Base-by-base conservation (phyloP, 352 stramenopile genomes). In the Pythium folliculosum region DNA sequence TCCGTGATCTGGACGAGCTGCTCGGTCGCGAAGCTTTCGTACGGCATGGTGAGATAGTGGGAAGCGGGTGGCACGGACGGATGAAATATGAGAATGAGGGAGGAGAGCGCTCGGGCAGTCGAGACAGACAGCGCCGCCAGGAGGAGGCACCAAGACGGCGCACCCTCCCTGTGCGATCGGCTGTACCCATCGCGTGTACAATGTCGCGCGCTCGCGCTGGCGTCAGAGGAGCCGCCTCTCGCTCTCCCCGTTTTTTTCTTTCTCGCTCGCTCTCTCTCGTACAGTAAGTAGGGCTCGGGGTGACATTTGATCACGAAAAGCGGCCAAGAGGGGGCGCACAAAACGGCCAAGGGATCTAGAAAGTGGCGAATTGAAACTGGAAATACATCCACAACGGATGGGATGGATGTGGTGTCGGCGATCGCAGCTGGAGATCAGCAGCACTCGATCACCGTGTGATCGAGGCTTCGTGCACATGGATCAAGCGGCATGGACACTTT, bases 1-100 rank as follows among this genome's bases (percentile, higher is more conserved):
- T 83, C 77, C 37, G 80, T 82, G 75, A 91, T 91, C 50, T 76
- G 66, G 44, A 86, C 81, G 55, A 81, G 76, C 54, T 91, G 79
- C 65, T 81, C 78, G 30, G 76, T 83, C 49, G 78, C 81, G 65
- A 91, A 91, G 75, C 83, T 91, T 66, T 91, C 83, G 83, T 91
- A 91, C 32, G 81, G 81, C 83, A 91, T 91, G 59, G 54, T 69
- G 40, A 3, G 12, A 25, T 25, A 56, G 6, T 40, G 35, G n/a
- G 23, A 37, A 4, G 40, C 54, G 37, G 19, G 23, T 54, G 44
- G 43, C 56, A 53, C 43, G 16, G 56, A 50, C 45, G 44, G 43
- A 40, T 48, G 57, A 63, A 63, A 63, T 30, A 47, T 51, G 47
- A 25, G 47, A 69, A 44, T 57, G 23, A 66, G 35, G 10, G 35